Evolutionary conservation across 805 yeast species (phyloP), one percentile per base, ranked within the genome.

Genomic region (Metschnikowia colocasiae): DNA sequence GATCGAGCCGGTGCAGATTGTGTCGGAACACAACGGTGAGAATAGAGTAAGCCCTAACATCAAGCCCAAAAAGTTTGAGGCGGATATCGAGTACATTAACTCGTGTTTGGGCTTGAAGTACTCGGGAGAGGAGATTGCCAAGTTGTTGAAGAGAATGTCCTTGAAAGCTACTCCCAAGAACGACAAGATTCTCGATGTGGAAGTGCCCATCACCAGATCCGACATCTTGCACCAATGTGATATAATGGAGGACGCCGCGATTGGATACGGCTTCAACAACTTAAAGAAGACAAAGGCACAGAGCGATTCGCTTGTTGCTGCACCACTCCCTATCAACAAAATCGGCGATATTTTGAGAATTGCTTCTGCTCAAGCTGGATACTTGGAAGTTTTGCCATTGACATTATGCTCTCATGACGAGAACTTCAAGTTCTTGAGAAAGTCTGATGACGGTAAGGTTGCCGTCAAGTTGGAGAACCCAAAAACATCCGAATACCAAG

Each of bases 171-270:
- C 65, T 16, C 80, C 81, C 27, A 57, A 63, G 1, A 75, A 79
- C 54, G 59, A 69, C 6, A 74, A 81, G 53, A 62, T 79, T 33
- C 62, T 87, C 43, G 80, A 81, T 44, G 91, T 90, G 47, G 64
- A 69, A 32, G 81, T 94, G 50, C 99, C 99, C 53, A 84, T 88
- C 60, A 94, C 99, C 32, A 86, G 99, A 75, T 83, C 98, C 9
- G 99, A 94, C 69, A 80, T 94, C 52, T 76, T 94, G 61, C 99
- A 94, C 69, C 95, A 89, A 65, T 92, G 98, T 77, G 99, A 94
- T 70, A 84, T 94, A 56, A 87, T 94, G 95, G 99, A 94, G 70
- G 99, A 94, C 68, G 96, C 92, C 41, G 99, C 97, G 40, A 85
- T 94, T 62, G 95, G 89, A 26, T 94, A 89, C 64, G 99, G 99